A percentile compares a stretch with the other conserved stretches of the same genome.
Evolutionary conservation across 2,329 filamentous ascomycete species (phyloP).

Genomic region (Sporothrix mexicana): DNA sequence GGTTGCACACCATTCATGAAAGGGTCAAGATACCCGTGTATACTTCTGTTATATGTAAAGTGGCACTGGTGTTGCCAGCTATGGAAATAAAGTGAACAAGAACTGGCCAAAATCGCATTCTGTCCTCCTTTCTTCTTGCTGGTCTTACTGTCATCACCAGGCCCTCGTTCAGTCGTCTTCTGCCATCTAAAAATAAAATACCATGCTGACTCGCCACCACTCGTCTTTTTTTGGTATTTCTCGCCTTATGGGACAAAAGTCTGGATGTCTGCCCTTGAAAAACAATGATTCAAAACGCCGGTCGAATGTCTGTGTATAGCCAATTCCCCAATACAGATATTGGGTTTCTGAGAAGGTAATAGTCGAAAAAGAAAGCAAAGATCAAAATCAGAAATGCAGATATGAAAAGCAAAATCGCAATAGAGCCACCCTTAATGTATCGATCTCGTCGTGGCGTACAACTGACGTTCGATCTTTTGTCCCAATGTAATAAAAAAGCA

Average conservation of each 20-base stretch:
- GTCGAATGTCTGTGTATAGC: conserved; percentile 29
- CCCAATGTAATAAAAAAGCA: conserved; percentile 14
- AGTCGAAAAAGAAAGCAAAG: conserved; percentile 20
- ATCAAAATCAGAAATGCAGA: conserved; percentile 18
- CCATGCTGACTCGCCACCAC: neutral
- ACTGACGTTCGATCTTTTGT: neutral
- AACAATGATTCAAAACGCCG: conserved; percentile 15
- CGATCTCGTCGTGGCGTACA: conserved; percentile 17
- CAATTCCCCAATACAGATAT: conserved; percentile 5
- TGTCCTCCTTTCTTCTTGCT: neutral
- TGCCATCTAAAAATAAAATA: neutral
- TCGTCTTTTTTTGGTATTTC: conserved; percentile 17
- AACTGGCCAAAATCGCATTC: neutral
- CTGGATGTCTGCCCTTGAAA: neutral
- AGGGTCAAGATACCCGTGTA: neutral
- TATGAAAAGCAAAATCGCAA: conserved; percentile 15
- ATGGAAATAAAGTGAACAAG: neutral
- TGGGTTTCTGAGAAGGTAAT: conserved; percentile 16
- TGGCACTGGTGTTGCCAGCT: neutral
- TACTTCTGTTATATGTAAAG: conserved; percentile 7
- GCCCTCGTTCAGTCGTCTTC: too few relatives aligned
- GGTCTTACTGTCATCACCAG: conserved; percentile 4
- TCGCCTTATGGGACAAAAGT: neutral
- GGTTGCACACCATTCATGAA: neutral
- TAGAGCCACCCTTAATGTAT: conserved; percentile 15